A percentile compares a stretch with the other conserved stretches of the same genome.
These are phyloP conservation scores for Iris pallida DNA, from an alignment of 116 monocot genomes.

Conservation along the genomic window DNA sequence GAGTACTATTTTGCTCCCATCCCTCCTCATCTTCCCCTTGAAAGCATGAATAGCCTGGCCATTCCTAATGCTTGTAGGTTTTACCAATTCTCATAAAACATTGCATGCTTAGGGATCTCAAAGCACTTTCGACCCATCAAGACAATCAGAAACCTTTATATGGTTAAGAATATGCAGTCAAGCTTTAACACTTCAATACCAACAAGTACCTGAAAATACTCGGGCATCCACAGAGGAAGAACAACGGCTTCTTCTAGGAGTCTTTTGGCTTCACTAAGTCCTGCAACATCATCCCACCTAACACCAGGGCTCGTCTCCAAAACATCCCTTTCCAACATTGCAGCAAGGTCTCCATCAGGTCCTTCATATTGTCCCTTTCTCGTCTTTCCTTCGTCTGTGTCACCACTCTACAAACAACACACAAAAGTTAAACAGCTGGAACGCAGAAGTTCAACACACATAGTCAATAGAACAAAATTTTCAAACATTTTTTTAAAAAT, in stretches of 20 bases:
- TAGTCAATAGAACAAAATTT: too few species aligned
- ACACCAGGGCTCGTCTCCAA: constrained; percentile 92
- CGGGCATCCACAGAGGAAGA: constrained; percentile 99
- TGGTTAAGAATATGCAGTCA: too few species aligned
- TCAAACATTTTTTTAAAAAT: too few species aligned
- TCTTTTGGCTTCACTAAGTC: constrained; percentile 93
- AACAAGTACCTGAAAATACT: constrained; percentile 86
- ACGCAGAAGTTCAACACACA: neutral
- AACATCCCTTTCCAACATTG: constrained; percentile 97
- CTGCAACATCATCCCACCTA: constrained; percentile 98
- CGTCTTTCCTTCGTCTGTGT: constrained; percentile 73
- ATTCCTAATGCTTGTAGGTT: too few species aligned
- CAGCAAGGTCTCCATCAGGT: constrained; percentile 91
- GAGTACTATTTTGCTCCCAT: too few species aligned
- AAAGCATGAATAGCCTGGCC: too few species aligned
- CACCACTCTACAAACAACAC: constrained; percentile 45
- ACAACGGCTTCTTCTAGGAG: constrained; percentile 96
- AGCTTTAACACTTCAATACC: neutral
- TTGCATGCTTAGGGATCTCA: too few species aligned
- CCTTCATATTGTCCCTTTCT: constrained; percentile 93
- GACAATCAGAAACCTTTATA: too few species aligned
- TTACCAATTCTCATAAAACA: too few species aligned
- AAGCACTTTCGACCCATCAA: too few species aligned
- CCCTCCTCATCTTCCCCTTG: too few species aligned
- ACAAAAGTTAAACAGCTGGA: constrained; percentile 2